phyloP scores from a whole-genome alignment of 208 protist species.

The Acanthamoeba healyi region DNA sequence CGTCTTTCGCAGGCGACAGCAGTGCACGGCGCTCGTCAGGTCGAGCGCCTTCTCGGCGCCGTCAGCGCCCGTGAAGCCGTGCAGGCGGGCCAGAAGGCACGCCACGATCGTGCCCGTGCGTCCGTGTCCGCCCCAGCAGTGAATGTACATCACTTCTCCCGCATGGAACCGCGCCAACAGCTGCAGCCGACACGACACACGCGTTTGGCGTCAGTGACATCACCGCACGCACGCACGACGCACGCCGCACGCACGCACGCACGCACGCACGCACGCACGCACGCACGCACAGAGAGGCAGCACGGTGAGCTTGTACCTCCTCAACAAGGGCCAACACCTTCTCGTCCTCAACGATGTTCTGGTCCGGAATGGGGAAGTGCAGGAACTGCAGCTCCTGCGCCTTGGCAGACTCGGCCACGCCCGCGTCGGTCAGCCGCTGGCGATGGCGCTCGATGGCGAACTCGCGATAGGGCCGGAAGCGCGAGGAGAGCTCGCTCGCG shows the following conservation, averaged over 20 bases:
- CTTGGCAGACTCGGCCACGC: not conserved
- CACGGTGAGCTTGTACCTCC: not conserved
- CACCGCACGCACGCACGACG: not conserved
- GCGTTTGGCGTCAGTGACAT: not conserved
- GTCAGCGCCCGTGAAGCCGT: not conserved
- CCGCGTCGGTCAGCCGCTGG: not conserved
- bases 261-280: not conserved
- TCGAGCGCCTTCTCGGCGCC: constrained; percentile 20
- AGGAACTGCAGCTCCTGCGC: constrained; percentile 9
- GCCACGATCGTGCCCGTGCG: constrained; percentile 38
- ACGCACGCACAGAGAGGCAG: not conserved
- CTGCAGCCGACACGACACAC: not conserved
- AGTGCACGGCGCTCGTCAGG: not conserved
- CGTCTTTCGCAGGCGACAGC: not conserved
- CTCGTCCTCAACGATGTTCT: constrained; percentile 40
- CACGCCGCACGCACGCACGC: not conserved
- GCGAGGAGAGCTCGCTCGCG: not conserved
- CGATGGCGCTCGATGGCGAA: not conserved
- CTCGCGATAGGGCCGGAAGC: constrained; percentile 26
- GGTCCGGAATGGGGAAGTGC: constrained; percentile 45
- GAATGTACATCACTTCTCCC: constrained; percentile 13
- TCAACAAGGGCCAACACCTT: constrained; percentile 38
- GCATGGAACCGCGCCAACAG: constrained; percentile 17
- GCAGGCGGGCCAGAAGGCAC: not conserved
- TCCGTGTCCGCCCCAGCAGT: constrained; percentile 36